phyloP scores from a whole-genome alignment of 2,329 filamentous ascomycete genomes.

The Beauveria sp. region DNA sequence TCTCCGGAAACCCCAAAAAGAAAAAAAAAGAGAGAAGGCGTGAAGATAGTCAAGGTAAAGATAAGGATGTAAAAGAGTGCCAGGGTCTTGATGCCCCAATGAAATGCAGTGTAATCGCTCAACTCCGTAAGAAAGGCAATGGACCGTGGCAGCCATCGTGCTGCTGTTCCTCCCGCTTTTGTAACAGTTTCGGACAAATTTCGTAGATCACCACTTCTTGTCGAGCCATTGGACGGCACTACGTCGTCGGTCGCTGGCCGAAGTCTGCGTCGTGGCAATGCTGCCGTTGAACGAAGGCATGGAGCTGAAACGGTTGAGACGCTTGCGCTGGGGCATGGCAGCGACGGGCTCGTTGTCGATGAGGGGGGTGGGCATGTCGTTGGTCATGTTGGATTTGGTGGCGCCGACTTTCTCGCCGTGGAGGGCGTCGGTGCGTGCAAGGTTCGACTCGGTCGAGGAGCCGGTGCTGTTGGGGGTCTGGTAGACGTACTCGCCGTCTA shows the following conservation, averaged over 20 bases:
- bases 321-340: conserved; percentile 35
- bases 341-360: conserved; percentile 13
- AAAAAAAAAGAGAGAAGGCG: neutral
- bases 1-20: neutral
- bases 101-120: conserved; percentile 8
- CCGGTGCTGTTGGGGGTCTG: conserved; percentile 53
- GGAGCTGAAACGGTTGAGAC: conserved; percentile 46
- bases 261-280: conserved; percentile 1
- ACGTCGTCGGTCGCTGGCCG: conserved; percentile 6
- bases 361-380: conserved; percentile 20
- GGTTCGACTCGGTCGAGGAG: conserved; percentile 41
- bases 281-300: conserved; percentile 45
- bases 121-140: conserved; percentile 5
- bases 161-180: neutral
- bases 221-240: conserved; percentile 9
- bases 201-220: conserved; percentile 3
- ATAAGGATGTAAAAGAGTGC: conserved; percentile 1
- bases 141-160: neutral
- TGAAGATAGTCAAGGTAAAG: neutral
- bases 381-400: conserved; percentile 19
- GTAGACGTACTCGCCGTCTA: conserved; percentile 94
- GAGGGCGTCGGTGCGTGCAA: conserved; percentile 28
- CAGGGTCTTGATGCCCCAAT: neutral
- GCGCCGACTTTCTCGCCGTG: conserved; percentile 25
- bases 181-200: neutral